Evolutionary conservation across 495 filamentous ascomycete genomes (phyloP), one percentile per base, ranked within the genome.

Genomic region (Thozetella sp.): DNA sequence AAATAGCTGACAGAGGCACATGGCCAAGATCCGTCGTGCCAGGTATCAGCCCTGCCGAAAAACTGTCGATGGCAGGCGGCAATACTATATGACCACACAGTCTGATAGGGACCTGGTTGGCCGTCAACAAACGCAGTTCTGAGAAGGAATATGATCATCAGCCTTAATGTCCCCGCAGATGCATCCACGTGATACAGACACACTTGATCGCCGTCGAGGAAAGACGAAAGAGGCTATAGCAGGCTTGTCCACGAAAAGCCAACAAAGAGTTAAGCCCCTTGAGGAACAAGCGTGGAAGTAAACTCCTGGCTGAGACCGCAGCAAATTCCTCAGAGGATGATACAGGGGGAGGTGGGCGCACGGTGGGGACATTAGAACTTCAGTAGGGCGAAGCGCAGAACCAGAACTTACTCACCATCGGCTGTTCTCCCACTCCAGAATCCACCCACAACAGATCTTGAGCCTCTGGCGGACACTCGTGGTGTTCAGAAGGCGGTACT

Each of bases 371-470:
- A 26, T 6, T 48, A 48, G 43, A 48, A 57, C 59, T 53, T 19
- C 48, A 25, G 9, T n/a, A 53, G 25, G 37, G 59, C 10, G 48
- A 58, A 45, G 37, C 54, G 19, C 22, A 25, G 19, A 52, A 30
- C 45, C 54, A 12, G 24, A 45, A 59, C 48, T 23, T 61, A 86
- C 88, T 75, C 81, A 95, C 90, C 86, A 89, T 77, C 86, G 76
- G 62, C 85, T 85, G 25, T 81, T 76, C 70, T 96, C 89, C 57
- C 93, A 83, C 65, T 86, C 86, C 60, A 80, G 74, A 53, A 93
- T 86, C 93, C 92, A 96, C 11, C 72, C 72, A 15, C 87, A 88
- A 24, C 88, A 88, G 51, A 95, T 86, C 75, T 96, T 94, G 22
- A 96, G 68, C 60, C 93, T 76, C 66, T 93, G 90, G 50, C 93